phyloP scores from a whole-genome alignment of 2,329 filamentous ascomycete genomes.

The Diplocarpon mali region DNA sequence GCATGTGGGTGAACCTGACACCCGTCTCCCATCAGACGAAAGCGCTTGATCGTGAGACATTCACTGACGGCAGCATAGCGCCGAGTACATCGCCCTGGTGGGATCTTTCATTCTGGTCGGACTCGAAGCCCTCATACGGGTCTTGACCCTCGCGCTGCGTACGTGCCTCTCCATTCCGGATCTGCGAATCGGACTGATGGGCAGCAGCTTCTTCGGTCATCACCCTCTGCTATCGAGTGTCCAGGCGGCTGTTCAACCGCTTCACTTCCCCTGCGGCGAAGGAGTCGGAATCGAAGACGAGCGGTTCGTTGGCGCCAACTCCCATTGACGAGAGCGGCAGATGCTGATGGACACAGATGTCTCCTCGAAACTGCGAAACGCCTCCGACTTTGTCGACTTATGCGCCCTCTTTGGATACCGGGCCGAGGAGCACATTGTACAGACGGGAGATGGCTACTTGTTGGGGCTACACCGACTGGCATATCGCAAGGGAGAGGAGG shows the following conservation, averaged over 20 bases:
- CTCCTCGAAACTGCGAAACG: constrained; percentile 69
- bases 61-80: constrained; percentile 34
- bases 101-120: constrained; percentile 74
- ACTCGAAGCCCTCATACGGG: constrained; percentile 71
- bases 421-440: constrained; percentile 91
- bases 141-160: constrained; percentile 84
- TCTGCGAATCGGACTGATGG: constrained; percentile 4
- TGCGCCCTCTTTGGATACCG: constrained; percentile 85
- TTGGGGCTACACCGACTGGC: constrained; percentile 81
- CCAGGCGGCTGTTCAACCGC: constrained; percentile 70
- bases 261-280: constrained; percentile 61
- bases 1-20: constrained; percentile 27
- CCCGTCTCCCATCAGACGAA: no score
- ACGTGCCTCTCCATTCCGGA: constrained; percentile 27
- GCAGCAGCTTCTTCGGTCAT: constrained; percentile 64
- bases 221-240: constrained; percentile 69
- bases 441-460: constrained; percentile 88
- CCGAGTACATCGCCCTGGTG: constrained; percentile 79
- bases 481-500: constrained; percentile 72
- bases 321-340: constrained; percentile 49
- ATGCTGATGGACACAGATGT: constrained; percentile 41
- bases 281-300: constrained; percentile 55
- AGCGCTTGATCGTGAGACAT: neutral
- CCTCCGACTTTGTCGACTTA: constrained; percentile 88
- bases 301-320: constrained; percentile 48